phyloP scores from a whole-genome alignment of 2,329 filamentous ascomycete species.

The Purpureocillium lavendulum region DNA sequence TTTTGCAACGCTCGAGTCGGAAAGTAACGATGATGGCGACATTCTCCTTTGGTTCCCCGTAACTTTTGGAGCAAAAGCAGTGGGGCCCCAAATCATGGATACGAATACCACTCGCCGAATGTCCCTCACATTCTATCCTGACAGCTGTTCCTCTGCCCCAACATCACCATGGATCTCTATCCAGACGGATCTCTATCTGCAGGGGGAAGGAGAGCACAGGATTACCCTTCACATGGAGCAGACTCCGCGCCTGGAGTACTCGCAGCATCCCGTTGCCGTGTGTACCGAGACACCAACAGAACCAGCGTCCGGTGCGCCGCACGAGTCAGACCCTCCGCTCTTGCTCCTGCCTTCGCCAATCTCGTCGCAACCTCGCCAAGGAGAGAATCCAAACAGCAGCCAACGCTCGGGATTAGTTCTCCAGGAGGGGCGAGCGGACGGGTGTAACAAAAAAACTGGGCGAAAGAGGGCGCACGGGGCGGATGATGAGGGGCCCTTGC shows the following conservation, averaged over 20 bases:
- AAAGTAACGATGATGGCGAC: slow-evolving; percentile 1
- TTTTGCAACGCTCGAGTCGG: slow-evolving; percentile 3
- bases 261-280: background rate
- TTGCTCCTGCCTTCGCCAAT: slow-evolving; percentile 2
- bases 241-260: slow-evolving; percentile 3
- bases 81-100: slow-evolving; percentile 3
- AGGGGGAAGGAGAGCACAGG: slow-evolving; percentile 1
- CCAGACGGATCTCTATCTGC: slow-evolving; percentile 4
- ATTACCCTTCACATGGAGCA: slow-evolving; percentile 3
- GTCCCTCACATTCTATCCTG: slow-evolving; percentile 3
- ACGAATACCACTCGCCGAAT: slow-evolving; percentile 1
- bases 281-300: background rate
- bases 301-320: too few relatives aligned
- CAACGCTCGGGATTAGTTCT: too few relatives aligned
- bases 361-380: background rate
- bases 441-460: background rate
- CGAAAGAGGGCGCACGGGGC: background rate
- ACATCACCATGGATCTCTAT: slow-evolving; percentile 2
- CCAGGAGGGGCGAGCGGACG: too few relatives aligned
- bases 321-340: background rate
- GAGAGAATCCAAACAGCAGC: too few relatives aligned
- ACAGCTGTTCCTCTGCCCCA: background rate
- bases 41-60: slow-evolving; percentile 2
- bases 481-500: background rate
- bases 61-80: background rate